Conservation (phyloP, 495 filamentous ascomycete species). For the Penicillium roqueforti region DNA sequence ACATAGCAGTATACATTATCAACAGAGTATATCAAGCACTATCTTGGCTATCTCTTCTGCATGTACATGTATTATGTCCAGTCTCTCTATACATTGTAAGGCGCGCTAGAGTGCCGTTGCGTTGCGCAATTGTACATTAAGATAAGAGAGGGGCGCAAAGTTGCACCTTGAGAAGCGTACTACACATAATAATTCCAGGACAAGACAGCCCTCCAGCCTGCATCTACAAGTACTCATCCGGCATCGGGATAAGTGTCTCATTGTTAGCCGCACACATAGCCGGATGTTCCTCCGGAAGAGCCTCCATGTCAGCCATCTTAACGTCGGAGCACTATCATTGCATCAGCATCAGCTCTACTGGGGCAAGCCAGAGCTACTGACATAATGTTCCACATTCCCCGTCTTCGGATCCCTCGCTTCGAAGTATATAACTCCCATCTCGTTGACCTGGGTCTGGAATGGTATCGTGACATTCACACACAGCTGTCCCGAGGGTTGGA, state of each 20-base stretch:
- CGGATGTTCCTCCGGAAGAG: neutral
- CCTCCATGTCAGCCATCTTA: neutral
- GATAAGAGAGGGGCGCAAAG: neutral
- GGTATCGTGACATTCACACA: slow-evolving; percentile 1
- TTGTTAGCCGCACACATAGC: slow-evolving; percentile 2
- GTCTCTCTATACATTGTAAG: no score
- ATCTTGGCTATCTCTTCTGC: no score
- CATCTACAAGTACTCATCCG: neutral
- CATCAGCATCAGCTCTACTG: neutral
- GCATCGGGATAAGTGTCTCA: neutral
- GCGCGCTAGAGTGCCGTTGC: neutral
- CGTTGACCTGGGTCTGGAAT: neutral
- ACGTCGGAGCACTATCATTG: neutral
- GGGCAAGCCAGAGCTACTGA: neutral
- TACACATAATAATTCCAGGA: neutral
- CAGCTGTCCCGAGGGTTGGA: slow-evolving; percentile 1
- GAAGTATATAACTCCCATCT: slow-evolving; percentile 1
- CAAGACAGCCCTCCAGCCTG: neutral
- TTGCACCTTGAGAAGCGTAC: neutral
- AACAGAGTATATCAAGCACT: no score
- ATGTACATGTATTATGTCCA: no score
- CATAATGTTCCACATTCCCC: neutral
- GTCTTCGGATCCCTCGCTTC: neutral
- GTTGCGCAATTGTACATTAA: neutral
- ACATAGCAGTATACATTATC: neutral